Percentiles rank a stretch among this genome's conserved stretches.
phyloP scores from a whole-genome alignment of 768 basidiomycete genomes.

The Serendipita indica region DNA sequence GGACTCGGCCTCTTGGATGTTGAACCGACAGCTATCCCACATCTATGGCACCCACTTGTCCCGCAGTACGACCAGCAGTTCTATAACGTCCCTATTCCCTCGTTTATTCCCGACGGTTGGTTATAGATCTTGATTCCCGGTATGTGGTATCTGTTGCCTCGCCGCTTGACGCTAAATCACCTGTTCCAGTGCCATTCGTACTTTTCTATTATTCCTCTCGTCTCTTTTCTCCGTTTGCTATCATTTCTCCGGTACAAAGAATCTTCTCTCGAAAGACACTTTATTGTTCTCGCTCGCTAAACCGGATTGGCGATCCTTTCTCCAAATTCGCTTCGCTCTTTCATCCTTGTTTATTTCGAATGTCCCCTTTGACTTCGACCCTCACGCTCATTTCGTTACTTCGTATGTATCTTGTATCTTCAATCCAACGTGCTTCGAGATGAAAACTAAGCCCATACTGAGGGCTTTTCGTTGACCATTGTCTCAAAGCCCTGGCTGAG shows the following conservation, averaged over 20 bases:
- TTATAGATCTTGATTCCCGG: neutral
- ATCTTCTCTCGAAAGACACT: constrained; percentile 5
- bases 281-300: neutral
- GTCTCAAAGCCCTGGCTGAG: too few relatives aligned
- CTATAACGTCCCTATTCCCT: neutral
- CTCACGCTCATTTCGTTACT: neutral
- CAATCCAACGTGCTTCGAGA: constrained; percentile 1
- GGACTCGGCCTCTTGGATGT: neutral
- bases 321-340: neutral
- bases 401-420: neutral
- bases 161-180: neutral
- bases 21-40: neutral
- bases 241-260: neutral
- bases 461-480: too few relatives aligned
- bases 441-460: too few relatives aligned
- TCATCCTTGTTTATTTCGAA: neutral
- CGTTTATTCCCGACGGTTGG: neutral
- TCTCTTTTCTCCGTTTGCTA: neutral
- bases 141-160: neutral
- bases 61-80: neutral
- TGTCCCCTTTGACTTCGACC: neutral
- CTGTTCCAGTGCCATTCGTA: neutral
- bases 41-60: neutral
- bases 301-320: neutral
- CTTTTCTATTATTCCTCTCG: neutral